Conservation (phyloP, 306 rosid species). For the Gillenia trifoliata region DNA sequence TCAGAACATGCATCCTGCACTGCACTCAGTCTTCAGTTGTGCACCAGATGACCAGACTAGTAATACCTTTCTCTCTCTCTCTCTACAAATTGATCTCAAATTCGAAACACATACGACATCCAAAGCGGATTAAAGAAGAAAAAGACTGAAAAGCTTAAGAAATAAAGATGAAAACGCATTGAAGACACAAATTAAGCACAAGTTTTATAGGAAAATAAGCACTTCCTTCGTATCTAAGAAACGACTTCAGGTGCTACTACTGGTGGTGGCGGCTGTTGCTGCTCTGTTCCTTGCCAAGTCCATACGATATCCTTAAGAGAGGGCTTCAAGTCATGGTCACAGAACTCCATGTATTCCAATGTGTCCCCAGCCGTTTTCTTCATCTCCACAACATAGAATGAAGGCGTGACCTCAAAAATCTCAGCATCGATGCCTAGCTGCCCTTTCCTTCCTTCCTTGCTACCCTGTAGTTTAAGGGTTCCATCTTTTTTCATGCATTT, state of each 20-base stretch:
- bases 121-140: background rate
- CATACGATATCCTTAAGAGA: conserved; percentile 53
- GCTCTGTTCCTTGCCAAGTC: conserved; percentile 51
- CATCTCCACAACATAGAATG: conserved; percentile 57
- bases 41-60: background rate
- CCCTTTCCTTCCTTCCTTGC: conserved; percentile 38
- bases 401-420: conserved; percentile 58
- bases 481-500: conserved; percentile 47
- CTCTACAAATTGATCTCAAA: background rate
- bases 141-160: background rate
- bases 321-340: conserved; percentile 45
- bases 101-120: background rate
- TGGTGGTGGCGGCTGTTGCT: background rate
- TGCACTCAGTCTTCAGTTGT: background rate
- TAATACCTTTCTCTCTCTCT: background rate
- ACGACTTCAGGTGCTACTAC: background rate
- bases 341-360: conserved; percentile 45
- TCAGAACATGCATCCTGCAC: background rate
- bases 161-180: background rate
- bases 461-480: conserved; percentile 44
- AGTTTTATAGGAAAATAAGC: background rate
- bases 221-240: background rate
- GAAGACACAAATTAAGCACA: background rate
- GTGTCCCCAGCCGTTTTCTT: conserved; percentile 62
- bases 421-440: conserved; percentile 67